Conservation (phyloP, 306 rosid genomes). For the Lathyrus tuberosus region DNA sequence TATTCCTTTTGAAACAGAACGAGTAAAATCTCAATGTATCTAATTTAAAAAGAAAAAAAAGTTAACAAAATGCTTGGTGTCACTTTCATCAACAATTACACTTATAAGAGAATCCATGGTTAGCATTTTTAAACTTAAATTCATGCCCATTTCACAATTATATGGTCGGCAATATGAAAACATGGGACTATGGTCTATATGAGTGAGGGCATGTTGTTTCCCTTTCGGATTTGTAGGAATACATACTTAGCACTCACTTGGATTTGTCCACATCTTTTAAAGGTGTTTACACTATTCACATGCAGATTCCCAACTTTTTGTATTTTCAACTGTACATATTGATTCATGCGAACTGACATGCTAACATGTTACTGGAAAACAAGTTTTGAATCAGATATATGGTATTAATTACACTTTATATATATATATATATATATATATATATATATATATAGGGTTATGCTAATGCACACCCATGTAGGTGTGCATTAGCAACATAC, state of each 20-base stretch:
- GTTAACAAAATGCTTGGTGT: conserved; percentile 8
- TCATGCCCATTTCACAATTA: conserved; percentile 24
- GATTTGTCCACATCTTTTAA: conserved; percentile 31
- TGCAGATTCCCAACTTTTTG: conserved; percentile 7
- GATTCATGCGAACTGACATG: neutral
- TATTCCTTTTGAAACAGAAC: neutral
- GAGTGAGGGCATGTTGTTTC: conserved; percentile 33
- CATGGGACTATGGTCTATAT: conserved; percentile 19
- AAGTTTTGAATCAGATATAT: no score
- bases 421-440: no score
- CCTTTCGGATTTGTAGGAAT: conserved; percentile 36
- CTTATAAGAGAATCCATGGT: conserved; percentile 36
- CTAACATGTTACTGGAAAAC: neutral
- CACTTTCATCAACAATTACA: conserved; percentile 34
- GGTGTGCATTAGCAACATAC: no score
- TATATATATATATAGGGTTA: no score
- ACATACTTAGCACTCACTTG: conserved; percentile 11
- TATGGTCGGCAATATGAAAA: conserved; percentile 40
- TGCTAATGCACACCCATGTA: no score
- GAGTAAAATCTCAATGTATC: conserved; percentile 31
- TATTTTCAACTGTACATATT: neutral
- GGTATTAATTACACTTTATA: no score
- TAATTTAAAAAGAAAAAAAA: conserved; percentile 27
- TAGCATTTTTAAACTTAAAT: conserved; percentile 23
- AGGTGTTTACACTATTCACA: conserved; percentile 27